A percentile compares a stretch with the other conserved stretches of the same genome.
These are phyloP conservation scores for Termitomyces sp. DNA, from an alignment of 768 basidiomycete genomes.

Conservation along the genomic window DNA sequence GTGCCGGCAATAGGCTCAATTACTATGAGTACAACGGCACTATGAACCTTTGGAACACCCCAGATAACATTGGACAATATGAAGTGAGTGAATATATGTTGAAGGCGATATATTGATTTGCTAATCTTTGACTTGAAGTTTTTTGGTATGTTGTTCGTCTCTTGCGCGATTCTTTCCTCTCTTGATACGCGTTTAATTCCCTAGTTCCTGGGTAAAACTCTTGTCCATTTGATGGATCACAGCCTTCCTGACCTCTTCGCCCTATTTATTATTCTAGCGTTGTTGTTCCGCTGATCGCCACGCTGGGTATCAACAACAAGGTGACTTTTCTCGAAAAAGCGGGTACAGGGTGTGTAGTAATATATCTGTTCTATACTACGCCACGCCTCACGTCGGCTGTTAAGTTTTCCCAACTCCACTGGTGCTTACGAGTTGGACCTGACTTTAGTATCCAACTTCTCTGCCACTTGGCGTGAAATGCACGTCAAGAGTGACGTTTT, in stretches of 20 bases:
- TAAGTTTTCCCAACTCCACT: slow-evolving; percentile 57
- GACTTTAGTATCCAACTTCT: slow-evolving; percentile 46
- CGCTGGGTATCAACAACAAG: slow-evolving; percentile 78
- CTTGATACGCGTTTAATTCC: background rate
- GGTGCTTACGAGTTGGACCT: slow-evolving; percentile 79
- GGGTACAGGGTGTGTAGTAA: slow-evolving; percentile 50
- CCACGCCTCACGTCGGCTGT: slow-evolving; percentile 4
- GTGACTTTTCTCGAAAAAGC: slow-evolving; percentile 76
- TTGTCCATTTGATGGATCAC: background rate
- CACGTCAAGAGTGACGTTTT: slow-evolving; percentile 77
- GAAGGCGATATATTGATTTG: background rate
- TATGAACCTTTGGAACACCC: slow-evolving; percentile 63
- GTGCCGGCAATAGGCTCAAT: slow-evolving; percentile 49
- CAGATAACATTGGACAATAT: slow-evolving; percentile 63
- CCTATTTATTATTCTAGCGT: slow-evolving; percentile 37
- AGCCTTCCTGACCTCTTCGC: background rate
- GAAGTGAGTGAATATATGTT: slow-evolving; percentile 43
- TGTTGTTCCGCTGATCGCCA: slow-evolving; percentile 70
- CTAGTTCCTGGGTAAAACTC: slow-evolving; percentile 45
- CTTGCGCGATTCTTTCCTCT: background rate
- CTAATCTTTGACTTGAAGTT: slow-evolving; percentile 30
- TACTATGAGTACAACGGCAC: slow-evolving; percentile 54
- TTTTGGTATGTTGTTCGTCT: slow-evolving; percentile 35
- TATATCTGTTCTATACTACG: background rate
- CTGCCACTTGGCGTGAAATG: slow-evolving; percentile 71